These are phyloP conservation scores for Rubus parviflorus DNA, from an alignment of 306 rosid genomes.

Conservation along the genomic window DNA sequence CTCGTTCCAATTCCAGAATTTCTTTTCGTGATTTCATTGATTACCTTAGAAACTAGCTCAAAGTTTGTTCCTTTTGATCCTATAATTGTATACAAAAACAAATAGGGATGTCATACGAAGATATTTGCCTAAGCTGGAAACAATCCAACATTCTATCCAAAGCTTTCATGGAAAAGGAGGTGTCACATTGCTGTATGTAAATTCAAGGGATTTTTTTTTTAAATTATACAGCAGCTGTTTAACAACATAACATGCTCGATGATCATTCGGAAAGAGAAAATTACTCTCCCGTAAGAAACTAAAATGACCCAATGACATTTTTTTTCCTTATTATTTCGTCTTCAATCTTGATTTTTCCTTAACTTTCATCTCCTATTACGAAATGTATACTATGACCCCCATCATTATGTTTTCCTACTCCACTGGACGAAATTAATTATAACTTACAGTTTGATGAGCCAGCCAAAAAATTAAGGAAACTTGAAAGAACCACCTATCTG, in stretches of 20 bases:
- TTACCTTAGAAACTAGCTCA: background rate
- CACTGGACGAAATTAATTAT: background rate
- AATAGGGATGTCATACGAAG: background rate
- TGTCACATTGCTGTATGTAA: conserved; percentile 1
- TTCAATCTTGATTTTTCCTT: background rate
- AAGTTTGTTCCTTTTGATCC: conserved; percentile 3
- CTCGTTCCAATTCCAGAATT: background rate
- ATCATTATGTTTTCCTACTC: background rate
- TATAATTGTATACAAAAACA: background rate
- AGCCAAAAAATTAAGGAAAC: background rate
- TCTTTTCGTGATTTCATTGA: background rate
- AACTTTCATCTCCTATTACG: background rate
- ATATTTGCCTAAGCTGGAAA: background rate
- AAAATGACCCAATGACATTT: background rate
- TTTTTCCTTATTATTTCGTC: background rate
- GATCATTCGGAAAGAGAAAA: background rate
- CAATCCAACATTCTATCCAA: background rate
- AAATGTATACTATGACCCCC: background rate
- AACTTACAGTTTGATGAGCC: background rate
- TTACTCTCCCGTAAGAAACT: background rate
- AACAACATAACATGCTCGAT: background rate
- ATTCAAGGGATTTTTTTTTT: no score
- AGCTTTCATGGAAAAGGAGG: background rate
- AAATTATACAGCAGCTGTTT: background rate
- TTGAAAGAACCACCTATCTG: background rate